A percentile compares a stretch with the other conserved stretches of the same genome.
Evolutionary conservation across 2,329 filamentous ascomycete genomes (phyloP).

Genomic region (Trichoderma breve): DNA sequence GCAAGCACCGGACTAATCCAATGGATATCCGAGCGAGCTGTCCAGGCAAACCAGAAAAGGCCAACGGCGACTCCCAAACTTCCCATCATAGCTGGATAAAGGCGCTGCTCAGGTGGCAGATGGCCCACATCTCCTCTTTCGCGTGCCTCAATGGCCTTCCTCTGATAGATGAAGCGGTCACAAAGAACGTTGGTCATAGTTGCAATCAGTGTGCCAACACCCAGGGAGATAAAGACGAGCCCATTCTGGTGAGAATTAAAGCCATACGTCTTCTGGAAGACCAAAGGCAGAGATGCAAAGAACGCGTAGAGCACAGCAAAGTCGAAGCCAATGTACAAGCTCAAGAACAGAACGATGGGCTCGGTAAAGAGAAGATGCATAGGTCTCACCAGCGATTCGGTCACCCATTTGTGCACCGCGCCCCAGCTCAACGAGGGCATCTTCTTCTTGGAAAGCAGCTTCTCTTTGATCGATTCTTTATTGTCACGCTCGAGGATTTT

Average conservation of each 20-base stretch:
- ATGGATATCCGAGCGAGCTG: not conserved
- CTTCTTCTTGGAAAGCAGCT: not conserved
- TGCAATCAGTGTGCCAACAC: conserved; percentile 19
- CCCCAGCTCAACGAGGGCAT: not conserved
- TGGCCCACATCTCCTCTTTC: not conserved
- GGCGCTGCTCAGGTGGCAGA: conserved; percentile 22
- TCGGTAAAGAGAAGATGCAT: conserved; percentile 25
- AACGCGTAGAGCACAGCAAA: conserved; percentile 52
- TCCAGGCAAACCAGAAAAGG: conserved; percentile 26
- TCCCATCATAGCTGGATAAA: conserved; percentile 24
- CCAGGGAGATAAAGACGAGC: conserved; percentile 23
- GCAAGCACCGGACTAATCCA: conserved; percentile 25
- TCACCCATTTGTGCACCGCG: conserved; percentile 5
- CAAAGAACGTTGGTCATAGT: conserved; percentile 14
- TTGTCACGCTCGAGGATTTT: not conserved
- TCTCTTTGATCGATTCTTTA: not conserved
- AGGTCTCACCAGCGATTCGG: conserved; percentile 17
- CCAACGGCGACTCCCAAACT: conserved; percentile 22
- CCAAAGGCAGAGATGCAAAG: conserved; percentile 41
- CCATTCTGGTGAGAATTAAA: conserved; percentile 21
- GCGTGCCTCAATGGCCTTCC: not conserved
- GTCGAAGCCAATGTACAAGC: conserved; percentile 55
- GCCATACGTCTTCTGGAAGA: conserved; percentile 21
- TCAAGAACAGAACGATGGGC: conserved; percentile 34
- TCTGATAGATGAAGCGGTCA: conserved; percentile 17